Conservation (phyloP, 2,329 filamentous ascomycete species). For the Blastomyces parvus region DNA sequence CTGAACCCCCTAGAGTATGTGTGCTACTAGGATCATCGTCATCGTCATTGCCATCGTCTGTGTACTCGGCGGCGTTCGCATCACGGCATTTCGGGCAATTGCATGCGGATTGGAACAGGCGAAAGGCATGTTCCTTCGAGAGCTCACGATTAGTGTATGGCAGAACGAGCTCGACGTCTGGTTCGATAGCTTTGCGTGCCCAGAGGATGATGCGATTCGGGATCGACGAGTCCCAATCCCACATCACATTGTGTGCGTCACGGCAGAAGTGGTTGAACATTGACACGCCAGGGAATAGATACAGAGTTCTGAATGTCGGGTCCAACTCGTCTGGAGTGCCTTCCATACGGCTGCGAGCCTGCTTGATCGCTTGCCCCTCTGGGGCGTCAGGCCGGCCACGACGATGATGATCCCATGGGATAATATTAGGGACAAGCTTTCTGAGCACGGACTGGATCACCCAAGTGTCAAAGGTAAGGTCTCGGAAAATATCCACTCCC, state of each 20-base stretch:
- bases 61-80: no score
- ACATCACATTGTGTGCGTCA: slow-evolving; percentile 21
- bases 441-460: slow-evolving; percentile 27
- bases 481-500: slow-evolving; percentile 31
- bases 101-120: slow-evolving; percentile 10
- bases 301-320: slow-evolving; percentile 23
- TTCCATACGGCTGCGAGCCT: slow-evolving; percentile 7
- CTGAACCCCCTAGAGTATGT: background rate
- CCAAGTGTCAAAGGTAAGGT: slow-evolving; percentile 32
- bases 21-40: background rate
- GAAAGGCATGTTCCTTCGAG: slow-evolving; percentile 6
- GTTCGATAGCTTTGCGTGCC: slow-evolving; percentile 19
- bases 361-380: slow-evolving; percentile 10
- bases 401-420: slow-evolving; percentile 24
- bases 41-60: no score
- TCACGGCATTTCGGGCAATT: slow-evolving; percentile 4
- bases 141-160: slow-evolving; percentile 9
- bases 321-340: slow-evolving; percentile 12
- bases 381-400: slow-evolving; percentile 10
- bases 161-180: slow-evolving; percentile 22
- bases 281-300: slow-evolving; percentile 26
- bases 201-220: slow-evolving; percentile 26
- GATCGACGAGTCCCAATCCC: slow-evolving; percentile 23
- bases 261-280: slow-evolving; percentile 26
- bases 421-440: slow-evolving; percentile 25